Conservation (phyloP, 164 flowering plant genomes). For the Stephania yunnanensis region DNA sequence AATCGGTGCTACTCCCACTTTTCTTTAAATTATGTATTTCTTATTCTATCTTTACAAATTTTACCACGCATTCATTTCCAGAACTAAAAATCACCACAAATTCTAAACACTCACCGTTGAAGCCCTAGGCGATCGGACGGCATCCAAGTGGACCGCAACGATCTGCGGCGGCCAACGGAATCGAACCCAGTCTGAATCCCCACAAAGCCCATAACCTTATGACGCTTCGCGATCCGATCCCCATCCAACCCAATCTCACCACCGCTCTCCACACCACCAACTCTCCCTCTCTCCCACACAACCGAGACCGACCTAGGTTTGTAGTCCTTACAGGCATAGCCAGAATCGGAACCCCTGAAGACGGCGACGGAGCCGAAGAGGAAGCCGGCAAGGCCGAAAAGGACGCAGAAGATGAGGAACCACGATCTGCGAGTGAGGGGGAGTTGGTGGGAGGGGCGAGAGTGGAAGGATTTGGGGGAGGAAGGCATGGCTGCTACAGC, state of each 20-base stretch:
- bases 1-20: too few relatives aligned
- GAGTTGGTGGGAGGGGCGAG: slow-evolving; percentile 35
- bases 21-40: too few relatives aligned
- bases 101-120: slow-evolving; percentile 41
- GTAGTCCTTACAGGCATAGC: slow-evolving; percentile 25
- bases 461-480: slow-evolving; percentile 53
- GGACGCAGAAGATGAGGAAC: slow-evolving; percentile 31
- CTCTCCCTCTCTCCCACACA: slow-evolving; percentile 43
- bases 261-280: neutral
- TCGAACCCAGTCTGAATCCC: slow-evolving; percentile 94
- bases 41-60: too few relatives aligned
- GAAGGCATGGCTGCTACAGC: slow-evolving; percentile 42
- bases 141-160: slow-evolving; percentile 90
- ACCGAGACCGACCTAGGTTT: slow-evolving; percentile 59
- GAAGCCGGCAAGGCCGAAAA: slow-evolving; percentile 50
- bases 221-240: slow-evolving; percentile 32
- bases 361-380: slow-evolving; percentile 38
- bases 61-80: too few relatives aligned
- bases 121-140: slow-evolving; percentile 79
- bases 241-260: slow-evolving; percentile 11
- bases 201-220: slow-evolving; percentile 88
- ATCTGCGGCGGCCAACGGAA: slow-evolving; percentile 63
- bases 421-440: slow-evolving; percentile 26
- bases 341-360: slow-evolving; percentile 13
- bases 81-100: neutral